A percentile compares a stretch with the other conserved stretches of the same genome.
These are phyloP conservation scores for Aciculoconidium aculeatum DNA, from an alignment of 805 yeast genomes.

Conservation along the genomic window DNA sequence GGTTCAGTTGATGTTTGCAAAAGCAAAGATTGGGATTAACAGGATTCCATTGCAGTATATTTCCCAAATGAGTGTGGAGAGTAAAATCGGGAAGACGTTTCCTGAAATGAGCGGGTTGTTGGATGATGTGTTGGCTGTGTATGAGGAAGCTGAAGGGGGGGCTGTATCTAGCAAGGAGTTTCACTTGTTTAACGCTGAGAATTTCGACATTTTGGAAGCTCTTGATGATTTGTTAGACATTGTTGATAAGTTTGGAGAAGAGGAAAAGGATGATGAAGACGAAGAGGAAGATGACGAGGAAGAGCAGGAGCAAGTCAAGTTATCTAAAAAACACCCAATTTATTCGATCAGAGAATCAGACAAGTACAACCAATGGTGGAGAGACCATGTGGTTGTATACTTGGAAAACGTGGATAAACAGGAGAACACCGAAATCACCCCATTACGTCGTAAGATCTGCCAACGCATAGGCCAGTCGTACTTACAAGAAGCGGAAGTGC, in stretches of 20 bases:
- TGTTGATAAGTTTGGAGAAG: slow-evolving; percentile 58
- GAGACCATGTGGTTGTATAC: slow-evolving; percentile 35
- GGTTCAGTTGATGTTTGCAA: slow-evolving; percentile 44
- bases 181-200: slow-evolving; percentile 33
- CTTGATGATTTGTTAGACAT: slow-evolving; percentile 67
- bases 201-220: slow-evolving; percentile 48
- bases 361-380: slow-evolving; percentile 52
- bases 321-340: slow-evolving; percentile 53
- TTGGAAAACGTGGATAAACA: slow-evolving; percentile 25
- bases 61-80: slow-evolving; percentile 42
- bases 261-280: slow-evolving; percentile 43
- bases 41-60: slow-evolving; percentile 56
- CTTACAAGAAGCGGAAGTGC: slow-evolving; percentile 59
- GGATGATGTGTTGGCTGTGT: slow-evolving; percentile 41
- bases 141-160: slow-evolving; percentile 36
- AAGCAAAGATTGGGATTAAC: slow-evolving; percentile 49
- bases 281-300: slow-evolving; percentile 27
- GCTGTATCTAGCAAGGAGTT: slow-evolving; percentile 20
- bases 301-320: slow-evolving; percentile 22
- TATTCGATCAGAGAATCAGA: slow-evolving; percentile 34
- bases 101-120: slow-evolving; percentile 33
- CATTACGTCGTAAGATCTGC: slow-evolving; percentile 35
- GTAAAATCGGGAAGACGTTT: slow-evolving; percentile 28
- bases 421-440: slow-evolving; percentile 11
- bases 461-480: slow-evolving; percentile 57